Evolutionary conservation across 345 rosid genomes (phyloP).

Genomic region (Cardiospermum halicacabum): DNA sequence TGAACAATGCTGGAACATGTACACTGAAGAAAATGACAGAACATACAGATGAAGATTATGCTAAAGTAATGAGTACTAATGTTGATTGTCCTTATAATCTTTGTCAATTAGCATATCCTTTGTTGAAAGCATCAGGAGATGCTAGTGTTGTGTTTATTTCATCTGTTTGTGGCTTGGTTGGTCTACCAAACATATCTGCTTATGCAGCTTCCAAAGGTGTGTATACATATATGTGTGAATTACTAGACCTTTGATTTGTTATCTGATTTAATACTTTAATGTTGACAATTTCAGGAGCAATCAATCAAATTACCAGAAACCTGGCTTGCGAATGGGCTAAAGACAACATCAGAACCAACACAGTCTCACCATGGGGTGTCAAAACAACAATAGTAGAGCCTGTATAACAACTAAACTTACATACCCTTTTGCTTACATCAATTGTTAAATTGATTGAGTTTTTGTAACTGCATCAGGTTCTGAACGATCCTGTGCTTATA

Average conservation of each 20-base stretch:
- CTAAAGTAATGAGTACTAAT: conserved; percentile 38
- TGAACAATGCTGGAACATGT: conserved; percentile 30
- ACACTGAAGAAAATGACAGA: conserved; percentile 4
- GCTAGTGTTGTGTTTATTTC: conserved; percentile 54
- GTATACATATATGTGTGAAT: too few relatives aligned
- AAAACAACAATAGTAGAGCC: conserved; percentile 17
- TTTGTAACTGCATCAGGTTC: neutral
- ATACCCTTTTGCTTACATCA: too few relatives aligned
- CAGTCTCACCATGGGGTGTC: conserved; percentile 33
- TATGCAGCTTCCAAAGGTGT: conserved; percentile 40
- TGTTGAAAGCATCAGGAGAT: conserved; percentile 43
- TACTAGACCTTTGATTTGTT: too few relatives aligned
- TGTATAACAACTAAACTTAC: too few relatives aligned
- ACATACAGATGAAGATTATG: conserved; percentile 31
- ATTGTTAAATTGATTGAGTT: too few relatives aligned
- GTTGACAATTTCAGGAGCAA: conserved; percentile 20
- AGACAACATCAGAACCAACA: conserved; percentile 30
- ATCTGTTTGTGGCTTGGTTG: conserved; percentile 30
- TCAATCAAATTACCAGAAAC: conserved; percentile 30
- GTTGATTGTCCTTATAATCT: conserved; percentile 53
- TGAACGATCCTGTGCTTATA: neutral
- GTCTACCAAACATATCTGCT: conserved; percentile 15
- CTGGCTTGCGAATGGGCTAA: conserved; percentile 42
- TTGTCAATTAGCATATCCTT: conserved; percentile 52
- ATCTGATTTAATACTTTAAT: neutral